A percentile compares a stretch with the other conserved stretches of the same genome.
Evolutionary conservation across 352 stramenopile genomes (phyloP).

Genomic region (Phytophthora sojae): DNA sequence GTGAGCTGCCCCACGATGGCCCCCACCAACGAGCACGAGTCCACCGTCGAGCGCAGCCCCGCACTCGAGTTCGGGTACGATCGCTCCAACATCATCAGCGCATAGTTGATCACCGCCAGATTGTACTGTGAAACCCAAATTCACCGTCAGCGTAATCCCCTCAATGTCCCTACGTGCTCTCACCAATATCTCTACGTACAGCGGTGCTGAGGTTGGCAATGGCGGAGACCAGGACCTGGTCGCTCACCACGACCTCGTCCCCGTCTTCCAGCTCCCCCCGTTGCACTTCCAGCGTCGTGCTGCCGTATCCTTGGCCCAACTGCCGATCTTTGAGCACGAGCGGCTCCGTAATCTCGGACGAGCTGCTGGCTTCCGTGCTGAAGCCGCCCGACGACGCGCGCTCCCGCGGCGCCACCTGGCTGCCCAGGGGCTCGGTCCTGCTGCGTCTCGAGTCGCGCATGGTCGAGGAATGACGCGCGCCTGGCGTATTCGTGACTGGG

Average conservation of each 20-base stretch:
- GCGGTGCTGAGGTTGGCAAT: constrained; percentile 86
- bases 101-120: constrained; percentile 79
- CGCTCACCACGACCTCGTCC: constrained; percentile 38
- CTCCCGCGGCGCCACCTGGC: constrained; percentile 24
- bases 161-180: too few relatives aligned
- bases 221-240: constrained; percentile 68
- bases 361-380: constrained; percentile 28
- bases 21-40: constrained; percentile 75
- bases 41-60: constrained; percentile 67
- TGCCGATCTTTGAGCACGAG: constrained; percentile 32
- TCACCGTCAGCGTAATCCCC: background rate
- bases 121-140: constrained; percentile 60
- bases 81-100: constrained; percentile 62
- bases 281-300: constrained; percentile 19
- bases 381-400: constrained; percentile 15
- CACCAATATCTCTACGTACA: constrained; percentile 38
- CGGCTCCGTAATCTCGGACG: constrained; percentile 29
- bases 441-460: constrained; percentile 23
- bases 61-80: constrained; percentile 63
- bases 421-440: constrained; percentile 16
- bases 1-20: constrained; percentile 84
- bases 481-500: constrained; percentile 25
- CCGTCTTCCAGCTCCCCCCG: background rate
- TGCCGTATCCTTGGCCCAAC: constrained; percentile 27
- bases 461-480: background rate